A percentile compares a stretch with the other conserved stretches of the same genome.
Evolutionary conservation across 2,329 filamentous ascomycete genomes (phyloP).

Genomic region (Zasmidium cellare): DNA sequence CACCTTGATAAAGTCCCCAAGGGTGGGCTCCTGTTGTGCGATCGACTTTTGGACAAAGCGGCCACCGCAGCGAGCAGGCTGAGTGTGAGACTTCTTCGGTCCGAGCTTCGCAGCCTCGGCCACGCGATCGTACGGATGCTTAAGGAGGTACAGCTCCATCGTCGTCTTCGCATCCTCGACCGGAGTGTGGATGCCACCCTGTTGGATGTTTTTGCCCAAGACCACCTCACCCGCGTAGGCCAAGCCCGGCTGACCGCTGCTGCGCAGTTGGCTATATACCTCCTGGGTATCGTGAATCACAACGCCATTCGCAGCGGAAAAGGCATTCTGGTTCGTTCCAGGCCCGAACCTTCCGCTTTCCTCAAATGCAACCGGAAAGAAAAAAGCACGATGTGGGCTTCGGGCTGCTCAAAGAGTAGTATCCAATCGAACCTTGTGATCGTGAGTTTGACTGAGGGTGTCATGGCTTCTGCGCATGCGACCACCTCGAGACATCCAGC

Average conservation of each 20-base stretch:
- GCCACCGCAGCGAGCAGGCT: not conserved
- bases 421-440: too few relatives aligned
- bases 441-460: too few relatives aligned
- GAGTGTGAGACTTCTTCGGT: not conserved
- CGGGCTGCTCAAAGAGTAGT: too few relatives aligned
- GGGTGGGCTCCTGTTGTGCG: too few relatives aligned
- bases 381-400: too few relatives aligned
- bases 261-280: not conserved
- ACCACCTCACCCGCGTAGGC: not conserved
- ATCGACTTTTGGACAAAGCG: too few relatives aligned
- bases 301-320: not conserved
- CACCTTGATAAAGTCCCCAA: not conserved
- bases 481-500: too few relatives aligned
- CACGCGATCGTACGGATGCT: constrained; percentile 10
- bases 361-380: too few relatives aligned
- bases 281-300: not conserved
- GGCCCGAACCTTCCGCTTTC: too few relatives aligned
- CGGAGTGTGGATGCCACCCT: constrained; percentile 3
- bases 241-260: not conserved
- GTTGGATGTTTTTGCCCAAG: constrained; percentile 1
- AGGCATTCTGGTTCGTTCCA: not conserved
- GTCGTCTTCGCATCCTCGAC: constrained; percentile 11
- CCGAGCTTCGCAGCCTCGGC: not conserved
- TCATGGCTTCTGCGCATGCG: too few relatives aligned
- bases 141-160: constrained; percentile 7